These are phyloP conservation scores for Capronia americana DNA, from an alignment of 2,329 filamentous ascomycete species.

Conservation along the genomic window DNA sequence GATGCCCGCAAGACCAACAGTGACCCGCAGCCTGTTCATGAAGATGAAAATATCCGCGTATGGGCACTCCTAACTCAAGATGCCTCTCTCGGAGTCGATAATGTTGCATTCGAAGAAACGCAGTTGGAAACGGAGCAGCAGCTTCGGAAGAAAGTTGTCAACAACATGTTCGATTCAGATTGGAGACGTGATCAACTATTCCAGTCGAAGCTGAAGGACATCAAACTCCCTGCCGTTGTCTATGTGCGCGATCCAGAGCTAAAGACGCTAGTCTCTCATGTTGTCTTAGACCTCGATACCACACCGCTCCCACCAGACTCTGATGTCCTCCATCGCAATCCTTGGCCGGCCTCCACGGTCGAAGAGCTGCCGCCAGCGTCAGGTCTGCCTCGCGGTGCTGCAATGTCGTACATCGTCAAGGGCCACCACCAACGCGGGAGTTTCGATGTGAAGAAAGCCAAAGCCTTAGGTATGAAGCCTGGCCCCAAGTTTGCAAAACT, in stretches of 20 bases:
- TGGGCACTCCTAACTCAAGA: slow-evolving; percentile 75
- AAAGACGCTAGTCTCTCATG: slow-evolving; percentile 67
- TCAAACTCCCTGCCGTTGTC: slow-evolving; percentile 71
- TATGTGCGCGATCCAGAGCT: slow-evolving; percentile 69
- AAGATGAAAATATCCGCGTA: slow-evolving; percentile 77
- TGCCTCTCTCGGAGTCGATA: slow-evolving; percentile 49
- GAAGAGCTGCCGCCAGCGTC: slow-evolving; percentile 70
- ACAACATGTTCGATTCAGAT: slow-evolving; percentile 77
- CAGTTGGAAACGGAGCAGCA: slow-evolving; percentile 50
- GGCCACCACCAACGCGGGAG: slow-evolving; percentile 78
- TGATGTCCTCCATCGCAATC: slow-evolving; percentile 73
- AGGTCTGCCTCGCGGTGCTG: slow-evolving; percentile 63
- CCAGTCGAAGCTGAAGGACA: slow-evolving; percentile 69
- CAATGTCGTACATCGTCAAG: slow-evolving; percentile 86
- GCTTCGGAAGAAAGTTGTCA: slow-evolving; percentile 68
- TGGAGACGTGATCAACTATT: slow-evolving; percentile 75
- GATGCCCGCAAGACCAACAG: slow-evolving; percentile 39
- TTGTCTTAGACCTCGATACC: slow-evolving; percentile 71
- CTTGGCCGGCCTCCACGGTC: slow-evolving; percentile 77
- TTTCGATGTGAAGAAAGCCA: slow-evolving; percentile 73
- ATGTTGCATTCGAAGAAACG: slow-evolving; percentile 54
- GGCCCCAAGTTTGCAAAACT: slow-evolving; percentile 67
- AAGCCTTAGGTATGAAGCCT: slow-evolving; percentile 66
- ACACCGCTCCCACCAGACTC: slow-evolving; percentile 64
- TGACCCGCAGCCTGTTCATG: slow-evolving; percentile 68